These are phyloP conservation scores for Cantharellus anzutake DNA, from an alignment of 768 basidiomycete genomes.

Conservation along the genomic window DNA sequence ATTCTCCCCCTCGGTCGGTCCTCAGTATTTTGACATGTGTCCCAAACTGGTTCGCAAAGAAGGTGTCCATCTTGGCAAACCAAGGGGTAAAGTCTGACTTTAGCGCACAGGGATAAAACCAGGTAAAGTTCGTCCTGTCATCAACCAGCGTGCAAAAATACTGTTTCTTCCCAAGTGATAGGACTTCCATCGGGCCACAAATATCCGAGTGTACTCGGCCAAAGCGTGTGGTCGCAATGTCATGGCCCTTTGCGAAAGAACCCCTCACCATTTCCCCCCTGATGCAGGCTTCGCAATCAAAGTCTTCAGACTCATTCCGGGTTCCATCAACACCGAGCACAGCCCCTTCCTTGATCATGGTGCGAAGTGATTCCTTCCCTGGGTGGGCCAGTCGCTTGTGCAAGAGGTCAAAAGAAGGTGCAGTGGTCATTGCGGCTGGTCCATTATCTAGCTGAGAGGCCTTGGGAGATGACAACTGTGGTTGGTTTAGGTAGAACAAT, in stretches of 20 bases:
- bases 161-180: neutral
- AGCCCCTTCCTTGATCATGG: neutral
- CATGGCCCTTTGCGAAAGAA: neutral
- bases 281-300: neutral
- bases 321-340: neutral
- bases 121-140: no score
- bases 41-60: no score
- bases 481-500: no score
- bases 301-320: neutral
- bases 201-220: neutral
- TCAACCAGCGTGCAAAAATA: neutral
- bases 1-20: no score
- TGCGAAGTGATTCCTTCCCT: neutral
- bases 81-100: no score
- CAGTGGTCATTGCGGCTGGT: no score
- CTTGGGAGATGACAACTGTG: no score
- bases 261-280: neutral
- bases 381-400: neutral
- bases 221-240: neutral
- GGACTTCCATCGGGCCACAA: neutral
- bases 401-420: neutral
- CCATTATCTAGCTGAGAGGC: no score
- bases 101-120: no score
- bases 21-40: no score
- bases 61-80: no score